Percentiles rank a stretch among this genome's conserved stretches.
Conservation (phyloP, 2,329 filamentous ascomycete genomes). For the Beauveria rudraprayagi region DNA sequence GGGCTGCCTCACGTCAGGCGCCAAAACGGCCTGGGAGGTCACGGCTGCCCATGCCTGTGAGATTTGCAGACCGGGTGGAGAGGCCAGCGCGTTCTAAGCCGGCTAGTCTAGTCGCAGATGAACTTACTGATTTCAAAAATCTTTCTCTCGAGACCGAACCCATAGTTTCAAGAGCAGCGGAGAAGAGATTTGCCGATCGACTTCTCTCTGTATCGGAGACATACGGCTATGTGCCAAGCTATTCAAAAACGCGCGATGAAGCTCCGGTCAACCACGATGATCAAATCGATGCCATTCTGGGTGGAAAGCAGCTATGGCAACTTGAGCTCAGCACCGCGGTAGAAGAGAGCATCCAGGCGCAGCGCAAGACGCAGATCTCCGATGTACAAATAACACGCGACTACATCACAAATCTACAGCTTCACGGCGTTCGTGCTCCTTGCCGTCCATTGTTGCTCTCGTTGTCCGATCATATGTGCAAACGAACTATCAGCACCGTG, state of each 20-base stretch:
- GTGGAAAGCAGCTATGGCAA: slow-evolving; percentile 3
- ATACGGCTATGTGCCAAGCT: not conserved
- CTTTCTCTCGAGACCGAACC: not conserved
- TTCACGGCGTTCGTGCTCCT: not conserved
- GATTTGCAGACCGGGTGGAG: not conserved
- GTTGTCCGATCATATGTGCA: not conserved
- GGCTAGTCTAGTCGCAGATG: not conserved
- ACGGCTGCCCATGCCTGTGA: slow-evolving; percentile 3
- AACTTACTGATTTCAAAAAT: not conserved
- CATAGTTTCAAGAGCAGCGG: not conserved
- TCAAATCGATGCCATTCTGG: not conserved
- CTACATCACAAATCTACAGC: not conserved
- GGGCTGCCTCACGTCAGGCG: not conserved
- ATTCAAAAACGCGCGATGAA: not conserved
- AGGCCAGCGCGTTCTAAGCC: not conserved
- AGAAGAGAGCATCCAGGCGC: not conserved
- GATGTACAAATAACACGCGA: slow-evolving; percentile 5
- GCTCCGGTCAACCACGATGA: not conserved
- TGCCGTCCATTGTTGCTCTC: not conserved
- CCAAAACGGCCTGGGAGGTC: not conserved
- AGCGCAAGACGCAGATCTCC: not conserved
- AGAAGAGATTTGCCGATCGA: not conserved
- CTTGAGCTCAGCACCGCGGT: slow-evolving; percentile 2
- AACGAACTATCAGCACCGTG: not conserved
- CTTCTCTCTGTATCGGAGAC: not conserved